Evolutionary conservation across 2,329 filamentous ascomycete genomes (phyloP).

Genomic region (Fusarium succisae): DNA sequence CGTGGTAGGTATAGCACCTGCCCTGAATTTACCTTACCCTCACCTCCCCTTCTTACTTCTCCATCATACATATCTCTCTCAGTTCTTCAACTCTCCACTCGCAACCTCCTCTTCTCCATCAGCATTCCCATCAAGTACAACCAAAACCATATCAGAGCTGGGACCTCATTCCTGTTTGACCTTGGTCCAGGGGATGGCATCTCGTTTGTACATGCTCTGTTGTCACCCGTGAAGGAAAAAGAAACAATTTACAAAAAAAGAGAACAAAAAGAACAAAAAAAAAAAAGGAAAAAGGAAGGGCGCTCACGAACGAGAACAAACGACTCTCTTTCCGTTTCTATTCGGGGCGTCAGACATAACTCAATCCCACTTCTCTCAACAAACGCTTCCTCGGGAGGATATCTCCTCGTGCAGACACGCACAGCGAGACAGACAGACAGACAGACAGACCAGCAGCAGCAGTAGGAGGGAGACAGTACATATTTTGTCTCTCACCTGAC

Average conservation of each 20-base stretch:
- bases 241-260: background rate
- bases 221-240: background rate
- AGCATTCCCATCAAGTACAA: background rate
- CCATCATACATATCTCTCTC: background rate
- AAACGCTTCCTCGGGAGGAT: background rate
- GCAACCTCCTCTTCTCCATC: conserved; percentile 7
- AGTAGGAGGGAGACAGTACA: conserved; percentile 17
- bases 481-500: conserved; percentile 34
- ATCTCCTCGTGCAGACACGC: conserved; percentile 22
- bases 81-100: background rate
- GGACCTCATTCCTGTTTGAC: background rate
- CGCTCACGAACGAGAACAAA: background rate
- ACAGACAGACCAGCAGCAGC: background rate
- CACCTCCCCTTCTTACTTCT: conserved; percentile 17
- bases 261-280: background rate
- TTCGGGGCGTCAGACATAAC: background rate
- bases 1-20: background rate
- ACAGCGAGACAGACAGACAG: background rate
- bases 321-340: background rate
- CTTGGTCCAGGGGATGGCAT: background rate
- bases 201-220: background rate
- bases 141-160: background rate
- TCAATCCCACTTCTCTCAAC: background rate
- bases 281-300: background rate
- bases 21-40: background rate